Evolutionary conservation across 2,329 filamentous ascomycete species (phyloP).

Genomic region (Thielaviopsis populi): DNA sequence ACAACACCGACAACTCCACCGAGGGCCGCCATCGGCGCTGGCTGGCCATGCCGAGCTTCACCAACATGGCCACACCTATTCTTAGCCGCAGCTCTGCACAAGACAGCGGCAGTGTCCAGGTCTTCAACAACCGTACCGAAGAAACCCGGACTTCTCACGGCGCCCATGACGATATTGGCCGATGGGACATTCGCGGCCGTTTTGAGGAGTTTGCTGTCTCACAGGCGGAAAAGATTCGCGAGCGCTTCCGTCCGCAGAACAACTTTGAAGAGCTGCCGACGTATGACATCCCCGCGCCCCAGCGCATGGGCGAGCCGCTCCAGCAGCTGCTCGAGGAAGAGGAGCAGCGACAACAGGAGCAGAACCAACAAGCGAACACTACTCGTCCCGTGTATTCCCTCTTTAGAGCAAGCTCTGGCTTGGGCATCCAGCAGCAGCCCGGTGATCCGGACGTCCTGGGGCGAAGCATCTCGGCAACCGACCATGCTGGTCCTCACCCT

Average conservation of each 20-base stretch:
- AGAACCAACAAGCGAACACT: background rate
- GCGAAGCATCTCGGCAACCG: background rate
- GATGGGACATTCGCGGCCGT: constrained; percentile 42
- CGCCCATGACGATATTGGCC: constrained; percentile 20
- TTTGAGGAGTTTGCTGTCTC: constrained; percentile 46
- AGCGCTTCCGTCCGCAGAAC: constrained; percentile 38
- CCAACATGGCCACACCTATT: constrained; percentile 20
- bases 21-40: background rate
- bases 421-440: background rate
- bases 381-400: background rate
- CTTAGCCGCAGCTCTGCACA: constrained; percentile 21
- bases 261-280: constrained; percentile 42
- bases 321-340: constrained; percentile 44
- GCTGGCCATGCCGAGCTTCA: constrained; percentile 22
- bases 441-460: background rate
- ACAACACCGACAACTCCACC: background rate
- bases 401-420: background rate
- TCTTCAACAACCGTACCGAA: constrained; percentile 1
- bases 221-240: constrained; percentile 45
- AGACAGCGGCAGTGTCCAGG: background rate
- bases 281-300: constrained; percentile 46
- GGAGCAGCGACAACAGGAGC: constrained; percentile 18
- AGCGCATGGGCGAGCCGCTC: constrained; percentile 40
- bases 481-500: background rate
- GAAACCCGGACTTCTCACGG: background rate